phyloP scores from a whole-genome alignment of 306 rosid species.

The Cucurbita argyrosperma region DNA sequence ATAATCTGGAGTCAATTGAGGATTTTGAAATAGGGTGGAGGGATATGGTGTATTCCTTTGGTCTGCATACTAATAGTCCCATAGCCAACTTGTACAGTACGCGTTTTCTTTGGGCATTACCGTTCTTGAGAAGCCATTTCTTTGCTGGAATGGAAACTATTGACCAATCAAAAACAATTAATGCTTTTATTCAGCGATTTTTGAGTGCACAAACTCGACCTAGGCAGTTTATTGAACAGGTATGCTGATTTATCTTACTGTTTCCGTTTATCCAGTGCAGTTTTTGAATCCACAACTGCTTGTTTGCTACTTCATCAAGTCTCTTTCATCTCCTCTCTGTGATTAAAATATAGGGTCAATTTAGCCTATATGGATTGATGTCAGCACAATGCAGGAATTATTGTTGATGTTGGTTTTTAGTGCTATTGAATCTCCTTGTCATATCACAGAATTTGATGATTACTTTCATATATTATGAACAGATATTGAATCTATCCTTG shows the following conservation, averaged over 20 bases:
- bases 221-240: constrained; percentile 89
- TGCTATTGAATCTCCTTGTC: background rate
- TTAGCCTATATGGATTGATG: background rate
- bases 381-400: background rate
- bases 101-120: constrained; percentile 75
- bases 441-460: background rate
- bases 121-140: constrained; percentile 87
- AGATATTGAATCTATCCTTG: background rate
- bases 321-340: background rate
- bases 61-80: constrained; percentile 78
- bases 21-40: constrained; percentile 88
- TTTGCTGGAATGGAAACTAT: constrained; percentile 85
- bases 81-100: constrained; percentile 57
- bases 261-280: background rate
- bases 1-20: constrained; percentile 73
- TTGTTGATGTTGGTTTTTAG: background rate
- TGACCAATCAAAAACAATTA: constrained; percentile 81
- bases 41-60: constrained; percentile 77
- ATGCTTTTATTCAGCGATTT: constrained; percentile 90
- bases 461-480: background rate
- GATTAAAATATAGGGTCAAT: background rate
- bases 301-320: background rate
- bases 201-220: constrained; percentile 87
- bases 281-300: background rate
- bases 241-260: constrained; percentile 9